phyloP scores from a whole-genome alignment of 192 early-diverging fungal species.

The Backusella mclennaniae region DNA sequence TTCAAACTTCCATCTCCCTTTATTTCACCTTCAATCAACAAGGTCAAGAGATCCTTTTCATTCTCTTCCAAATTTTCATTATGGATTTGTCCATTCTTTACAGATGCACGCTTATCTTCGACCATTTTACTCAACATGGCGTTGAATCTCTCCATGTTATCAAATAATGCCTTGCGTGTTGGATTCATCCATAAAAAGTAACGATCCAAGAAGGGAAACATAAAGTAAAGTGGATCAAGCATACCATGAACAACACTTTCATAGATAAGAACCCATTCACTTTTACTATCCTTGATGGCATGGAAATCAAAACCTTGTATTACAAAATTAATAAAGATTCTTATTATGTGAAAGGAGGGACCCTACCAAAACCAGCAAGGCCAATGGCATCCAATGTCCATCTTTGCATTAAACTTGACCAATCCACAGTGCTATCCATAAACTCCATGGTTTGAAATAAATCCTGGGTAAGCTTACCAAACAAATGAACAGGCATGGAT shows the following conservation, averaged over 20 bases:
- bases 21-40: conserved; percentile 25
- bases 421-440: not conserved
- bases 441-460: not conserved
- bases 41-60: conserved; percentile 32
- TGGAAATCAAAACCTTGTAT: conserved; percentile 46
- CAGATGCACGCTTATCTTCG: not conserved
- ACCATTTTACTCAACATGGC: conserved; percentile 5
- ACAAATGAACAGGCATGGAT: conserved; percentile 30
- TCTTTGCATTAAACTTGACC: conserved; percentile 19
- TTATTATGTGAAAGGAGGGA: not conserved
- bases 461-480: conserved; percentile 16
- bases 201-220: conserved; percentile 53
- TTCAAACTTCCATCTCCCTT: not conserved
- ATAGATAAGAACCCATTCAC: conserved; percentile 43
- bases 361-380: conserved; percentile 24
- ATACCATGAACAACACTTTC: conserved; percentile 45
- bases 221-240: conserved; percentile 47
- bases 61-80: conserved; percentile 22
- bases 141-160: conserved; percentile 13
- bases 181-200: conserved; percentile 2
- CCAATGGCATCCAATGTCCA: conserved; percentile 25
- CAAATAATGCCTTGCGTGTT: not conserved
- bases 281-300: conserved; percentile 44
- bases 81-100: not conserved
- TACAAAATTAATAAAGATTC: not conserved